A percentile compares a stretch with the other conserved stretches of the same genome.
These are phyloP conservation scores for Crucibulum laeve DNA, from an alignment of 768 basidiomycete species.

Conservation along the genomic window DNA sequence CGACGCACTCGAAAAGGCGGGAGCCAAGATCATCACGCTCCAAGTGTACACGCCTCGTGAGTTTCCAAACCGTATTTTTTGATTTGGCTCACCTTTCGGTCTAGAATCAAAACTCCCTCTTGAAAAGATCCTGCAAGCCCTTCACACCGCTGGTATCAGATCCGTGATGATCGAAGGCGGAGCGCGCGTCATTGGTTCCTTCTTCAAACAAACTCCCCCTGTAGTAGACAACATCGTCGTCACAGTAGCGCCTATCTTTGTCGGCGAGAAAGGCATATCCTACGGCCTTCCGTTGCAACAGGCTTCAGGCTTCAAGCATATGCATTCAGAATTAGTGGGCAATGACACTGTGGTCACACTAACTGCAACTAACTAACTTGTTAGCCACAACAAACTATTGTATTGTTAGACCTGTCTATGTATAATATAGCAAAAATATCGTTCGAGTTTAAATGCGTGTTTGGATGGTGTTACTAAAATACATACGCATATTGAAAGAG, in stretches of 20 bases:
- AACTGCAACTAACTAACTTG: conserved; percentile 1
- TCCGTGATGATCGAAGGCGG: conserved; percentile 98
- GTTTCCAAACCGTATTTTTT: background rate
- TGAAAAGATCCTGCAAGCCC: conserved; percentile 40
- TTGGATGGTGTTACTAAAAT: no score
- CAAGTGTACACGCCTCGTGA: background rate
- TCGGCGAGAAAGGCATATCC: conserved; percentile 68
- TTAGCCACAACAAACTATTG: conserved; percentile 2
- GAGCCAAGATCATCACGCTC: conserved; percentile 62
- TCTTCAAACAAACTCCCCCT: conserved; percentile 38
- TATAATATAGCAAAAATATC: conserved; percentile 8
- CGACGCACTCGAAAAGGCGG: conserved; percentile 51
- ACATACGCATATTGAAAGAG: no score
- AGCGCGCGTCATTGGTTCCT: conserved; percentile 72
- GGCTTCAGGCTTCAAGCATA: conserved; percentile 20
- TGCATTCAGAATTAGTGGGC: conserved; percentile 27
- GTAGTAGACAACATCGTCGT: conserved; percentile 73
- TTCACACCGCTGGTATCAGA: conserved; percentile 54
- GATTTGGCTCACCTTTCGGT: background rate
- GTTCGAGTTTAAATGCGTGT: background rate
- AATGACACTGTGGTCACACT: conserved; percentile 28
- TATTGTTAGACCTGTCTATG: conserved; percentile 16
- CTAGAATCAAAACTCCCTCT: conserved; percentile 24
- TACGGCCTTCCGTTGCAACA: conserved; percentile 32
- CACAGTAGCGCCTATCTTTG: conserved; percentile 82